Conservation (phyloP, 257 asterid genomes). For the Parsonsia alboflavescens region DNA sequence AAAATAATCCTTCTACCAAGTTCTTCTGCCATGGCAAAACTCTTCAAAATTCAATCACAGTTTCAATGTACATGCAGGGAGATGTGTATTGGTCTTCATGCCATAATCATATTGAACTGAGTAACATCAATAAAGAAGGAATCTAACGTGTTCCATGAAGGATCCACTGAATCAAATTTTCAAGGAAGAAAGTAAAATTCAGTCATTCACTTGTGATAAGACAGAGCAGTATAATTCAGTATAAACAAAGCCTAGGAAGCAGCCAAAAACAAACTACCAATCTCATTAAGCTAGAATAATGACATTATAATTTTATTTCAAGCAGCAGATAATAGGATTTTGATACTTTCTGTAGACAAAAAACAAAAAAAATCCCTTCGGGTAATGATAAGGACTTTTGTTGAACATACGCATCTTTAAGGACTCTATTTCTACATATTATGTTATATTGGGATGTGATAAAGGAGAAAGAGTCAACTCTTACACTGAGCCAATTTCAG, state of each 20-base stretch:
- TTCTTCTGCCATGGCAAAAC: neutral
- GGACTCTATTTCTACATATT: neutral
- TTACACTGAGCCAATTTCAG: neutral
- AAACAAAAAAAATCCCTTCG: no score
- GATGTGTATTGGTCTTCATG: neutral
- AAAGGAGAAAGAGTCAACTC: neutral
- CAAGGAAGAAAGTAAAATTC: neutral
- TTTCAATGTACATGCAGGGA: neutral
- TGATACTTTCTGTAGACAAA: no score
- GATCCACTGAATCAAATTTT: neutral
- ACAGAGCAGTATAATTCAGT: neutral
- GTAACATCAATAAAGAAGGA: neutral
- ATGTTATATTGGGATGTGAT: neutral
- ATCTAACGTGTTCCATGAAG: neutral
- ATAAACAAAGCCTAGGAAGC: neutral
- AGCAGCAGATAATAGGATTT: no score
- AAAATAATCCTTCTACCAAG: constrained; percentile 2
- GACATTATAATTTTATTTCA: no score
- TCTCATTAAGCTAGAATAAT: neutral
- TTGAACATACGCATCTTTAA: neutral
- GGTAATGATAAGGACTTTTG: neutral
- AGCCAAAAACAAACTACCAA: neutral
- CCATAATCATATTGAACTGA: neutral
- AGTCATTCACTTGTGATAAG: neutral
- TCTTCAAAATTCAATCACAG: neutral